Evolutionary conservation across 2,329 filamentous ascomycete species (phyloP).

Genomic region (Fusarium floridanum): DNA sequence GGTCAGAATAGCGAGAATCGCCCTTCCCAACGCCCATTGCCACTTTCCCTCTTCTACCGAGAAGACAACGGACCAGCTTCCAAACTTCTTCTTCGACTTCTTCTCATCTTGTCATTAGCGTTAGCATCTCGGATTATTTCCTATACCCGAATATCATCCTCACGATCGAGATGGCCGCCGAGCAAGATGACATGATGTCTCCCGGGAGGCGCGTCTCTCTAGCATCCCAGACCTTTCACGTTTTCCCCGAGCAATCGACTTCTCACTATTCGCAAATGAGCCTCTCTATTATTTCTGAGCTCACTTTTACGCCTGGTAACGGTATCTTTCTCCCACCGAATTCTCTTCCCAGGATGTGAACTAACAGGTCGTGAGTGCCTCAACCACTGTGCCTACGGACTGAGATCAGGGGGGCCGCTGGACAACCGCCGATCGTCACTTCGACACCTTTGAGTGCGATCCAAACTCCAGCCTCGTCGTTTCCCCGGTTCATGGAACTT

Average conservation of each 20-base stretch:
- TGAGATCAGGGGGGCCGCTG: neutral
- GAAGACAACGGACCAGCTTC: neutral
- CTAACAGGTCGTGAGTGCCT: neutral
- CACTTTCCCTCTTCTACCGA: neutral
- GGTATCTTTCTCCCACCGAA: neutral
- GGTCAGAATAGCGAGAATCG: too few species aligned
- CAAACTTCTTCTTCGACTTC: neutral
- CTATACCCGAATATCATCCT: neutral
- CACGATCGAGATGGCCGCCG: neutral
- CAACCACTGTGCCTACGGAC: neutral
- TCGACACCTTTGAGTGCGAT: neutral
- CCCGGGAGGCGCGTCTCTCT: neutral
- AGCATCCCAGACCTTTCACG: neutral
- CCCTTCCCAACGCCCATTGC: neutral
- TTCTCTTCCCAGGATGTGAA: neutral
- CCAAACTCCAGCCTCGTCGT: neutral
- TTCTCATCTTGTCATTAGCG: neutral
- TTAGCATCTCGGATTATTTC: neutral
- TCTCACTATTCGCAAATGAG: neutral
- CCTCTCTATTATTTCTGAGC: neutral
- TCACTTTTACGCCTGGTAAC: neutral
- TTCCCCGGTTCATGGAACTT: neutral
- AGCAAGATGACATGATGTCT: neutral
- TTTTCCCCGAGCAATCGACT: neutral
- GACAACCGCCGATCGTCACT: neutral